Evolutionary conservation across 768 basidiomycete genomes (phyloP).

Genomic region (Mycena olivaceomarginata): DNA sequence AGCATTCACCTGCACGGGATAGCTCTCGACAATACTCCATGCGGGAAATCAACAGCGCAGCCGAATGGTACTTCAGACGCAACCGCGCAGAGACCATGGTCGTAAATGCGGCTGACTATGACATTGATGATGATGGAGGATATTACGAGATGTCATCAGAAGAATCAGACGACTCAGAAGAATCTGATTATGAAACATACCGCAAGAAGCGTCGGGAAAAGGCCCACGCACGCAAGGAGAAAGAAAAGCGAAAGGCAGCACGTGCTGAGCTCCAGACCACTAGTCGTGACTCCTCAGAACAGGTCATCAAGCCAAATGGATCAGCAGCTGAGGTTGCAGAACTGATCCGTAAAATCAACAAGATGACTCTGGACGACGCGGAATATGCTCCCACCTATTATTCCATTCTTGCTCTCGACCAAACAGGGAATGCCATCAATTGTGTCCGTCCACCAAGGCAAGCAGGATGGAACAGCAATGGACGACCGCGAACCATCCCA

Average conservation of each 20-base stretch:
- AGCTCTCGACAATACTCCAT: not conserved
- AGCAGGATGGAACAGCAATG: not conserved
- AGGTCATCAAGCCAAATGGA: not conserved
- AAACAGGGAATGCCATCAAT: not conserved
- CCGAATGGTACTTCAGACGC: constrained; percentile 23
- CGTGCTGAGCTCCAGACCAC: not conserved
- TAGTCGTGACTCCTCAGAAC: not conserved
- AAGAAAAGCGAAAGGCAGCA: not conserved
- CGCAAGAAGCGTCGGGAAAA: not conserved
- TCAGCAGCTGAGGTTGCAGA: not conserved
- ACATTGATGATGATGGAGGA: not conserved
- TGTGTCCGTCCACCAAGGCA: not conserved
- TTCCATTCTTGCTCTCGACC: not conserved
- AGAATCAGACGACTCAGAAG: constrained; percentile 2
- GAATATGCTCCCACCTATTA: not conserved
- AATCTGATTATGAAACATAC: not conserved
- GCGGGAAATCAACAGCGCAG: not conserved
- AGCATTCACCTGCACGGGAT: not conserved
- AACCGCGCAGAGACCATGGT: constrained; percentile 18
- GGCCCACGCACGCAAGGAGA: not conserved
- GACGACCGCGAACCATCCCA: not conserved
- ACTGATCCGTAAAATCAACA: not conserved
- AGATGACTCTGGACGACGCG: not conserved
- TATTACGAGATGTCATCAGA: not conserved
- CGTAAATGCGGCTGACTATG: not conserved